Conservation (phyloP, 2,329 filamentous ascomycete genomes). For the Sarocladiaceae sp. region DNA sequence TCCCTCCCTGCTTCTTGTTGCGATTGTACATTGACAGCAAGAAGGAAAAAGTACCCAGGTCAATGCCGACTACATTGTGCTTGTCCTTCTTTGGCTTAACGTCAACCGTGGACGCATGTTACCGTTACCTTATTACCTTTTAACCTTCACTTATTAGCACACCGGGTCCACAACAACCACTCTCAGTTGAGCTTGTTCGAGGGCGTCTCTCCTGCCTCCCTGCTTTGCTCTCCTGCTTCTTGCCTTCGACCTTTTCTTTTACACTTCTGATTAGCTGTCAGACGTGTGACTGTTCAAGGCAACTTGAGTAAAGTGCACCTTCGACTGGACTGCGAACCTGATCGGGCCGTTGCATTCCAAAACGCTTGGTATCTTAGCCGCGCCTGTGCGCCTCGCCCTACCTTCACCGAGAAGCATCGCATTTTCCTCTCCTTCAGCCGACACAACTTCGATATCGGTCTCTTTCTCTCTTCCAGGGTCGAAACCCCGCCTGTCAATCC, state of each 20-base stretch:
- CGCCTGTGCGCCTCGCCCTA: not conserved
- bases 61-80: not conserved
- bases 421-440: not conserved
- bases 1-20: not conserved
- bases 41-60: not conserved
- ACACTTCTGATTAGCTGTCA: not conserved
- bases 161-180: not conserved
- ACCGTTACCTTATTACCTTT: conserved; percentile 3
- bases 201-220: not conserved
- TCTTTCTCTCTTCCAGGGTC: not conserved
- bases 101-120: not conserved
- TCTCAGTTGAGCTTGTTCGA: not conserved
- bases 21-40: not conserved
- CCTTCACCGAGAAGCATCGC: not conserved
- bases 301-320: not conserved
- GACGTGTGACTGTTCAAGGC: not conserved
- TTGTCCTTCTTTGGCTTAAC: not conserved
- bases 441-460: not conserved
- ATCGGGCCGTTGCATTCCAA: too few relatives aligned
- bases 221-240: not conserved
- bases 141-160: conserved; percentile 1
- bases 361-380: not conserved
- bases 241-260: not conserved
- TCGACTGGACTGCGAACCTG: too few relatives aligned
- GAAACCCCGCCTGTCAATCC: not conserved